Conservation (phyloP, 208 protist genomes). For the Crithidia sp. region DNA sequence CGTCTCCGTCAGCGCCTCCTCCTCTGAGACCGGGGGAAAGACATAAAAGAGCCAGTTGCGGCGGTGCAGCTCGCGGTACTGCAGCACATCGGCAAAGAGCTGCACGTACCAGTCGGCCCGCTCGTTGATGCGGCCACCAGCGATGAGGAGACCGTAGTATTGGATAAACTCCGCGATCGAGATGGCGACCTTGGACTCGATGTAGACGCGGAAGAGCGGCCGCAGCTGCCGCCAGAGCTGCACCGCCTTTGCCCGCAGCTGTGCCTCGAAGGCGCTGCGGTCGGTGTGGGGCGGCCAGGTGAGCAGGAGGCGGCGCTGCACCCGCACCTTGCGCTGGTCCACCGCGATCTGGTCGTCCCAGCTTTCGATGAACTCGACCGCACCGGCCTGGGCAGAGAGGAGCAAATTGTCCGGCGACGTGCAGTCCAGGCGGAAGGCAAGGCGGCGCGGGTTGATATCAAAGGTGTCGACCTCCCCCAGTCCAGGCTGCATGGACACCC, state of each 20-base stretch:
- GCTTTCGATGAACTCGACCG: constrained; percentile 47
- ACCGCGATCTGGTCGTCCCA: constrained; percentile 38
- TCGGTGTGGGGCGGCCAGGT: constrained; percentile 28
- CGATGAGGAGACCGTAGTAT: constrained; percentile 44
- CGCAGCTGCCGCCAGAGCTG: constrained; percentile 35
- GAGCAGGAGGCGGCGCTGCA: constrained; percentile 36
- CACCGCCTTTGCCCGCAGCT: constrained; percentile 14
- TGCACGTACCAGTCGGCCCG: constrained; percentile 44
- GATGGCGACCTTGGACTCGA: constrained; percentile 54
- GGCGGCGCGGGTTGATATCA: constrained; percentile 22
- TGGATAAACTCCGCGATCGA: constrained; percentile 50
- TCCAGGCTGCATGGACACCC: too few species aligned
- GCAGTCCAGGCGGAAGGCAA: constrained; percentile 39
- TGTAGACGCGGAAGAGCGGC: constrained; percentile 46
- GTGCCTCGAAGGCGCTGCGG: constrained; percentile 12
- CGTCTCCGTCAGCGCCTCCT: constrained; percentile 10
- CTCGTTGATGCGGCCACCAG: constrained; percentile 45
- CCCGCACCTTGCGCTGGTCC: constrained; percentile 33
- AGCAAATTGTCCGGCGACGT: constrained; percentile 55
- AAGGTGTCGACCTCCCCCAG: neutral
- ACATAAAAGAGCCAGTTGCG: constrained; percentile 56
- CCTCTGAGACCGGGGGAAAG: constrained; percentile 36
- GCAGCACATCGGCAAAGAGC: constrained; percentile 41
- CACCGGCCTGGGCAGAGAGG: constrained; percentile 38
- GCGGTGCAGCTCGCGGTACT: constrained; percentile 51